Conservation (phyloP, 2,329 filamentous ascomycete genomes). For the Trichoderma semiorbis region DNA sequence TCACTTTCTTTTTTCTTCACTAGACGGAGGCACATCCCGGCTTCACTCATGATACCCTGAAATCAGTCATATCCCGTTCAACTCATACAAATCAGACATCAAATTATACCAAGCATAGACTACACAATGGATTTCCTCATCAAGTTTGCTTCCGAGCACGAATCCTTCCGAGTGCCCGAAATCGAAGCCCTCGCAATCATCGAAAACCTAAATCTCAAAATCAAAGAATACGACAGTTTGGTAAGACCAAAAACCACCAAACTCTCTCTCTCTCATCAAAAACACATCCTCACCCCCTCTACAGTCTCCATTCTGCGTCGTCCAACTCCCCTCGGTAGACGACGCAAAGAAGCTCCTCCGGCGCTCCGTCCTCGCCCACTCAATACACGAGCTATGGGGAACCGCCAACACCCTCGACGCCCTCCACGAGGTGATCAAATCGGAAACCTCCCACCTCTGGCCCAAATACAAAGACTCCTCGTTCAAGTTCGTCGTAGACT, state of each 20-base stretch:
- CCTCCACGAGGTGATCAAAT: slow-evolving; percentile 64
- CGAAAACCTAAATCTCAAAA: slow-evolving; percentile 62
- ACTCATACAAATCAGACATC: too few species aligned
- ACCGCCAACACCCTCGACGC: slow-evolving; percentile 61
- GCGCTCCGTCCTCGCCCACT: slow-evolving; percentile 77
- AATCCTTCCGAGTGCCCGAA: slow-evolving; percentile 85
- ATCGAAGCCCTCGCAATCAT: slow-evolving; percentile 74
- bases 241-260: slow-evolving; percentile 48
- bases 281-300: neutral
- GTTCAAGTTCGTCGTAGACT: slow-evolving; percentile 83
- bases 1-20: neutral
- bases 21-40: neutral
- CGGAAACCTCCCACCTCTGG: slow-evolving; percentile 63
- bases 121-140: slow-evolving; percentile 71
- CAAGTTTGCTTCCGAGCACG: slow-evolving; percentile 83
- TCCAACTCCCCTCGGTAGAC: slow-evolving; percentile 62
- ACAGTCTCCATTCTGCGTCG: slow-evolving; percentile 82
- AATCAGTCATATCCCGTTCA: neutral
- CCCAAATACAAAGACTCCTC: slow-evolving; percentile 57
- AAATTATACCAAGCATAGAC: neutral
- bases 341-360: slow-evolving; percentile 65
- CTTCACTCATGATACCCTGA: neutral
- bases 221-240: slow-evolving; percentile 70
- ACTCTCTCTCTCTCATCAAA: neutral
- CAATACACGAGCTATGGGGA: slow-evolving; percentile 89